Evolutionary conservation across 2,329 filamentous ascomycete genomes (phyloP).

Genomic region (Ophiostoma triangulosporum): DNA sequence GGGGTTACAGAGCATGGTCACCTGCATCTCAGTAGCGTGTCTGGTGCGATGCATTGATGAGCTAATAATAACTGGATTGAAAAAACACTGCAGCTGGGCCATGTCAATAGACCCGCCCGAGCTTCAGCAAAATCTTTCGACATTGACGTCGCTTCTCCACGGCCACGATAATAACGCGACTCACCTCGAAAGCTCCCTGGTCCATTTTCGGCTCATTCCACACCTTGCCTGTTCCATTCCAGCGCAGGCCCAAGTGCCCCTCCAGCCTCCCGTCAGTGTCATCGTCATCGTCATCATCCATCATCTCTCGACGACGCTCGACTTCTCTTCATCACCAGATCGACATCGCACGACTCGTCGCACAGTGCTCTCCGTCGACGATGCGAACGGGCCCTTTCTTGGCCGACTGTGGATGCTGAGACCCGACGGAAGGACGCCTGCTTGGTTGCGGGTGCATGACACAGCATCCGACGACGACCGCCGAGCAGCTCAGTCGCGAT

Average conservation of each 20-base stretch:
- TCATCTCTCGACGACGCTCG: background rate
- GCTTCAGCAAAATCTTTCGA: no score
- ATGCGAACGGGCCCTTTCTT: background rate
- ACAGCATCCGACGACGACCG: background rate
- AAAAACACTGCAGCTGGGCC: no score
- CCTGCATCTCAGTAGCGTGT: conserved; percentile 4
- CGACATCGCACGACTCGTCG: background rate
- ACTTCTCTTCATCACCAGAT: background rate
- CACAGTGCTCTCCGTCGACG: background rate
- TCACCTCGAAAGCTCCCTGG: no score
- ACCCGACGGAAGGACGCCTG: background rate
- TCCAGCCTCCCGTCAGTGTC: background rate
- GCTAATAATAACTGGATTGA: no score
- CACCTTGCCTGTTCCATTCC: no score
- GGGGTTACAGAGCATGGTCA: conserved; percentile 10
- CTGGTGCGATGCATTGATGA: conserved; percentile 1
- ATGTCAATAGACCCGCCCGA: no score
- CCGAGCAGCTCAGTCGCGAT: background rate
- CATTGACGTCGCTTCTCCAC: no score
- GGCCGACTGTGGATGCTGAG: background rate
- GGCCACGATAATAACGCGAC: no score
- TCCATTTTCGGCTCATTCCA: no score
- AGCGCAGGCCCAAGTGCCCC: no score
- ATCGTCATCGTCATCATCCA: background rate
- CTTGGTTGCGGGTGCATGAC: background rate